Base-by-base conservation (phyloP, 176 grass and related monocot genomes). In the Pontederia paniculata region DNA sequence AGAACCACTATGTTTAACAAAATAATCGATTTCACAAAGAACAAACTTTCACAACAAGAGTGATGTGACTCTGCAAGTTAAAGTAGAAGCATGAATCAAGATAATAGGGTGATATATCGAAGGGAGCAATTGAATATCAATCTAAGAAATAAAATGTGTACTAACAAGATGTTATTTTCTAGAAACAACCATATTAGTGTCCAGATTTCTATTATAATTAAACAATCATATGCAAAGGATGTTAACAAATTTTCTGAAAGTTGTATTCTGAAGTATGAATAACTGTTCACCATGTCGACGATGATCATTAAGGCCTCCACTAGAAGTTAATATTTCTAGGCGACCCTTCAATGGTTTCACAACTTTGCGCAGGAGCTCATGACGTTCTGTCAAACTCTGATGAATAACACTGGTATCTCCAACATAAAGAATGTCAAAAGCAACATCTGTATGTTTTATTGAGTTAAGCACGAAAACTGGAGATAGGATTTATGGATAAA, bases 391-490 rank as follows among this genome's bases (percentile, higher is more conserved):
- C 63, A 96, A 80, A 19, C 76, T 96, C 59, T 84, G 91, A 74
- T 96, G 91, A 66, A 96, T 86, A 71, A 89, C 67, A 84, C 91
- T 96, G 51, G 85, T 78, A 55, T 87, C 85, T 73, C 82, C 82
- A 76, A 83, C 74, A 86, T 96, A 96, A 52, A 96, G 82, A 80
- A 96, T 85, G 65, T 96, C 91, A 77, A 96, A 96, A 83, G 76
- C 85, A 80, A 96, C 72, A 77, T 96, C 91, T 96, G 53, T 57
- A 55, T 56, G 77, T 74, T 57, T 52, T 9, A 21, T 73, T 19
- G 13, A n/a, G 81, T 95, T 81, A 84, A 85, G 88, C 13, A 74
- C 8, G 11, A 67, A 13, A 67, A 14, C 9, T 20, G 28, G 22
- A 44, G 10, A 28, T 54, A 31, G 25, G 25, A 31, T 31, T 31